Base-by-base conservation (phyloP, 192 early-diverging fungal genomes). In the Spizellomyces punctatus region DNA sequence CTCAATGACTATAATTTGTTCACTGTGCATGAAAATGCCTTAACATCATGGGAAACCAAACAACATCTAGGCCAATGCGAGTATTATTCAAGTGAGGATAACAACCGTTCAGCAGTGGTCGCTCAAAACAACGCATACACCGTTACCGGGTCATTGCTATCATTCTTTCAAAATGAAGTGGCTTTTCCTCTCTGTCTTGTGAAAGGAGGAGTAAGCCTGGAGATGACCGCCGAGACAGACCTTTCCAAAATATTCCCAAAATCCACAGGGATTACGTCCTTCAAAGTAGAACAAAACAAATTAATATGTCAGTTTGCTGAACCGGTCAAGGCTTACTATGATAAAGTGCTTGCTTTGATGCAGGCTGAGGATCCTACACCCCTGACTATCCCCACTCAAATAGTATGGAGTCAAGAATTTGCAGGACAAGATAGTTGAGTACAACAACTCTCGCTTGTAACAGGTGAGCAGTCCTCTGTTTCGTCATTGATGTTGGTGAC, bases 311-410 rank as follows among this genome's bases (percentile, higher is more conserved):
- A 60, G 58, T 60, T 60, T 36, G 58, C 58, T 10, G 58, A 8
- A 60, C 10, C 63, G 12, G 63, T 64, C 9, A 10, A 7, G 10
- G 63, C 41, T 46, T 64, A 64, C 19, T 64, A 64, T 36, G 27
- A 27, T 14, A 64, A 64, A 46, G 46, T 64, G 42, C 63, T 64
- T 64, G 21, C 63, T 10, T 45, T 64, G 21, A 64, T 64, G 63
- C n/a, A n/a, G n/a, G n/a, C n/a, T n/a, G 63, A 60, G 36, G 58
- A 60, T 60, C 58, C 58, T 60, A 22, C 19, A n/a, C 9, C 36
- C 10, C 58, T 60, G 17, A 60, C 58, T 19, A 60, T 60, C 19
- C 58, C 58, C 9, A 60, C 36, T n/a, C 58, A 60, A 60, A n/a
- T 60, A 36, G 58, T 60, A 60, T 60, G 58, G 58, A 10, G 9